phyloP scores from a whole-genome alignment of 176 grass and related monocot species.

The Ensete glaucum region DNA sequence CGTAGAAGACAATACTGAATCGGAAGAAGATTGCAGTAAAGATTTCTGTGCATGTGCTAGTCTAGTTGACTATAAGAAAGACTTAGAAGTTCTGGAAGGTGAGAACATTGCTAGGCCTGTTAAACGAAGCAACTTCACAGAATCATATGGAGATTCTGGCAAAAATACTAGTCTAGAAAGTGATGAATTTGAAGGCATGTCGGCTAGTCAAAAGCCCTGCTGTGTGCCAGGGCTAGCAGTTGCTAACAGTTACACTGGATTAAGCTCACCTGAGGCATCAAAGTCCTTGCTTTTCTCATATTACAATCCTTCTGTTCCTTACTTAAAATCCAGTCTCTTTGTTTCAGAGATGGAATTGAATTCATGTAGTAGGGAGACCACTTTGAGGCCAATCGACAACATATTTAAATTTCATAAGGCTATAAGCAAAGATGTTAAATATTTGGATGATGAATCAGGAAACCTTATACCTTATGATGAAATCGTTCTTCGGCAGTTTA shows the following conservation, averaged over 20 bases:
- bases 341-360: conserved; percentile 40
- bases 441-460: conserved; percentile 65
- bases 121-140: conserved; percentile 40
- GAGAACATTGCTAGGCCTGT: conserved; percentile 48
- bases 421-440: conserved; percentile 86
- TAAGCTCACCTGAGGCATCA: conserved; percentile 28
- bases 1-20: conserved; percentile 26
- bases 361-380: conserved; percentile 38
- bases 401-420: conserved; percentile 96
- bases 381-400: conserved; percentile 62
- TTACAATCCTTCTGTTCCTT: conserved; percentile 54
- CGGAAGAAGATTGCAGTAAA: conserved; percentile 22
- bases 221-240: conserved; percentile 63
- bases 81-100: conserved; percentile 18
- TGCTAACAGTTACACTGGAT: conserved; percentile 38
- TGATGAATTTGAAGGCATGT: conserved; percentile 17
- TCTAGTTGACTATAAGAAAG: conserved; percentile 26
- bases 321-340: conserved; percentile 71
- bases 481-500: conserved; percentile 50
- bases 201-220: conserved; percentile 35
- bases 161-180: conserved; percentile 29
- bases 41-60: conserved; percentile 30
- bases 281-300: conserved; percentile 35
- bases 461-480: conserved; percentile 72
- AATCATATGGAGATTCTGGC: conserved; percentile 28